Base-by-base conservation (phyloP, 73 alveolate species). In the Vitrella brassicaformis region DNA sequence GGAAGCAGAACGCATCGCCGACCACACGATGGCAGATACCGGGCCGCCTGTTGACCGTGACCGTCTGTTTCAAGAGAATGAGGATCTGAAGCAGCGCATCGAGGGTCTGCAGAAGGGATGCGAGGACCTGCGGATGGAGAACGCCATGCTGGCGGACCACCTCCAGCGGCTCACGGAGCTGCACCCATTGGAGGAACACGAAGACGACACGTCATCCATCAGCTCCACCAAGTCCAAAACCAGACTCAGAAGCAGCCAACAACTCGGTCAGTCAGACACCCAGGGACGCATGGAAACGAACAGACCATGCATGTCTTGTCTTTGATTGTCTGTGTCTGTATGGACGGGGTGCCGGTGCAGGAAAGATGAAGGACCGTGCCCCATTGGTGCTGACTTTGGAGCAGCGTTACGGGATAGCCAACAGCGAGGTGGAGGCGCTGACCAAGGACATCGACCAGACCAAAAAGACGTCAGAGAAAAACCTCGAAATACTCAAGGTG, bases 401-500 rank as follows among this genome's bases (percentile, higher is more conserved):
- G 56, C 56, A 39, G 56, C 4, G 14, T 4, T 39, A 39, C 56
- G 22, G 14, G 56, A 39, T 39, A 39, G 56, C 56, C 4, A 39
- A 4, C 14, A 14, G 22, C 56, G 56, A 39, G 56, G 56, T 39
- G 56, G 56, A 39, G 22, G 14, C 14, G 4, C 56, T 39, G 22
- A 14, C 56, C 4, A 39, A 30, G 32, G 47, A 71, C 30, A 19
- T 66, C 76, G 82, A 73, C 1, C 78, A 78, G 56, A 70, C 84
- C 56, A 78, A 78, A 68, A 31, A 46, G 67, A 70, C 78, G 27
- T 68, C 78, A 0, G 84, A 78, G 28, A 75, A 78, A 72, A 69
- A 68, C 47, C 45, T 78, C 29, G 84, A 78, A 31, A 70, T 78
- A 29, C 31, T 78, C 77, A 78, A 78, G 31, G n/a, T n/a, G n/a